Evolutionary conservation across 225 moss, liverwort and hornwort species (phyloP).

Genomic region (Polytrichum commune): DNA sequence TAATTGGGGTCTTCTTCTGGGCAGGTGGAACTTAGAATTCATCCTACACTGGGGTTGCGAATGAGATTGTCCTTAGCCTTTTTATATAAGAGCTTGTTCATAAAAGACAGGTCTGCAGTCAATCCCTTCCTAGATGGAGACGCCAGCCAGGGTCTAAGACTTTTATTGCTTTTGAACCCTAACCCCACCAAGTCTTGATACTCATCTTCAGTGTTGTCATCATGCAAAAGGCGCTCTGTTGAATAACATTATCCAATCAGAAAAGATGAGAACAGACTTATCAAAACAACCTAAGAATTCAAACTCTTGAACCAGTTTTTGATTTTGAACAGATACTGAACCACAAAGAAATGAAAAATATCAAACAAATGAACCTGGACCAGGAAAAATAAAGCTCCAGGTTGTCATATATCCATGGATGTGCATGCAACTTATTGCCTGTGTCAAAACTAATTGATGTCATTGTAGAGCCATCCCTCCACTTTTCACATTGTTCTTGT

Average conservation of each 20-base stretch:
- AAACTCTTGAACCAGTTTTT: background rate
- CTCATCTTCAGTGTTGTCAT: conserved; percentile 10
- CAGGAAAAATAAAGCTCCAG: too few species aligned
- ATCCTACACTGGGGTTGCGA: background rate
- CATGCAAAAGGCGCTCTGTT: conserved; percentile 10
- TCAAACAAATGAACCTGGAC: too few species aligned
- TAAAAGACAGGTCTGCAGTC: conserved; percentile 12
- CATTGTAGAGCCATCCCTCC: background rate
- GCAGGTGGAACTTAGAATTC: background rate
- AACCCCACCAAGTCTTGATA: conserved; percentile 13
- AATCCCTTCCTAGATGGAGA: conserved; percentile 2
- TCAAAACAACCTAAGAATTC: background rate
- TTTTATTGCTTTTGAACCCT: background rate
- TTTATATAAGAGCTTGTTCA: conserved; percentile 13
- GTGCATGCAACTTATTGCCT: too few species aligned
- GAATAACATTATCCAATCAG: background rate
- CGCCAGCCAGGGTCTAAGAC: background rate
- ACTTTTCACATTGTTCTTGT: background rate
- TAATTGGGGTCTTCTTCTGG: background rate
- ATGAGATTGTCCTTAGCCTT: conserved; percentile 4
- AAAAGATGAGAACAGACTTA: background rate
- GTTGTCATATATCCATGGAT: too few species aligned
- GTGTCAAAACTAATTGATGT: too few species aligned
- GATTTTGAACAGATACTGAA: too few species aligned
- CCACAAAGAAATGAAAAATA: too few species aligned